phyloP scores from a whole-genome alignment of 805 yeast genomes.

The Groenewaldozyma salmanticensis region DNA sequence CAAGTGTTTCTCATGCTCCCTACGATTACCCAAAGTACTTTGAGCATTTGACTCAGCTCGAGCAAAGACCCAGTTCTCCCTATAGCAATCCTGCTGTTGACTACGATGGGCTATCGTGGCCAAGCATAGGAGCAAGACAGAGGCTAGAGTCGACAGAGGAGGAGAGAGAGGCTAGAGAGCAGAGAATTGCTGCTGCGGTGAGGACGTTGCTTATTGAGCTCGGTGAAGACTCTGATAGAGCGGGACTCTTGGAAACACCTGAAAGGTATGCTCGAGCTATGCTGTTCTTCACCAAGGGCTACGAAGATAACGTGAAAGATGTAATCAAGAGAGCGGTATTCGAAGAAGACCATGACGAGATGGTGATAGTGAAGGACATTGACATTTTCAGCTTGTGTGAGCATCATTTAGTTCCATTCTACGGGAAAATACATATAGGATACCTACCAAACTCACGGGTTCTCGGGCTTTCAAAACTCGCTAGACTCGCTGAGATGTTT shows the following conservation, averaged over 20 bases:
- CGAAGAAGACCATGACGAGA: slow-evolving; percentile 97
- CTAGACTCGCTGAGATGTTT: slow-evolving; percentile 95
- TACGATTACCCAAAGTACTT: slow-evolving; percentile 17
- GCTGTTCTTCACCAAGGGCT: slow-evolving; percentile 92
- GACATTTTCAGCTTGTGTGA: slow-evolving; percentile 90
- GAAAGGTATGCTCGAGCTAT: slow-evolving; percentile 94
- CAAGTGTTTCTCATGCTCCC: slow-evolving; percentile 12
- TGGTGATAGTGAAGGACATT: slow-evolving; percentile 95
- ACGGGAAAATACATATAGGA: slow-evolving; percentile 96
- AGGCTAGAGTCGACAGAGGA: slow-evolving; percentile 63
- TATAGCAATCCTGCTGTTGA: slow-evolving; percentile 83
- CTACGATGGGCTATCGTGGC: slow-evolving; percentile 90
- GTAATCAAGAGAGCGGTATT: slow-evolving; percentile 92
- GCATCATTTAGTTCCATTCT: slow-evolving; percentile 95
- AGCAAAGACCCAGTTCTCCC: slow-evolving; percentile 52
- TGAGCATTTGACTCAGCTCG: slow-evolving; percentile 15
- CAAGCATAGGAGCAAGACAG: slow-evolving; percentile 71
- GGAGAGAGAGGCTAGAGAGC: slow-evolving; percentile 56
- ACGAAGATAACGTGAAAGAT: slow-evolving; percentile 85
- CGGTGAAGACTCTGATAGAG: slow-evolving; percentile 85
- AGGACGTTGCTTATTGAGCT: slow-evolving; percentile 60
- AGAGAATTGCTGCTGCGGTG: slow-evolving; percentile 79
- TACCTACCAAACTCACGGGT: slow-evolving; percentile 93
- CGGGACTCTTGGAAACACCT: slow-evolving; percentile 90
- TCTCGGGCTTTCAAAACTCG: slow-evolving; percentile 84